Evolutionary conservation across 2,329 filamentous ascomycete species (phyloP), one percentile per base, ranked within the genome.

Genomic region (Verticillium longisporum): DNA sequence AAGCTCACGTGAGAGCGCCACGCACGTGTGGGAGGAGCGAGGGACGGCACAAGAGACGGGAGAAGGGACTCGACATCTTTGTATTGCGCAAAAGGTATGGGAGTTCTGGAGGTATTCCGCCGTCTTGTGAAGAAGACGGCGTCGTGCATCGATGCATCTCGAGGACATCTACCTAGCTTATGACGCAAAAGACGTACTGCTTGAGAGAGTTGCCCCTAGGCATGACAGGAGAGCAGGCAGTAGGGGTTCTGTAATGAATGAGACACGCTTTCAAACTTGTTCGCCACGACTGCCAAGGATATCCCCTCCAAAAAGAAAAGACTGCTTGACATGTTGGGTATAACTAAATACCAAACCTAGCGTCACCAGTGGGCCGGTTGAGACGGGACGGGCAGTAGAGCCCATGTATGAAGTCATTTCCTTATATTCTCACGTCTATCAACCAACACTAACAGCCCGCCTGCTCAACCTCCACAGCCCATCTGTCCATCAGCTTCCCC

Each of bases 1-100:
- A 99, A 99, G 84, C 87, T 99, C 74, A 98, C 95, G 63, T 99
- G 26, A 86, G 77, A 69, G 26, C 38, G 37, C 7, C 31, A n/a
- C 26, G 11, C 31, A 55, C 31, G 31, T 33, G 18, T 7, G 6
- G 18, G 26, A 21, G 26, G 45, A 10, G n/a, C 45, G 26, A 26
- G 26, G 26, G 26, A 26, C 26, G 3, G 4, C 26, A 26, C 26
- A 26, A 18, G 45, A 50, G 45, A 50, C n/a, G 10, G 21, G 15
- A 34, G 55, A 41, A 58, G 31, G 15, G 55, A 32, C 38, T 15
- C 15, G 37, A 32, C 26, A 18, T 61, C 37, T 50, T 58, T 58
- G 58, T 37, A 21, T 50, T 21, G 45, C n/a, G 45, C 45, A 50
- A 26, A 50, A 50, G 21, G 45, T n/a, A 21, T 26, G 11, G 45